A percentile compares a stretch with the other conserved stretches of the same genome.
phyloP scores from a whole-genome alignment of 2,329 filamentous ascomycete genomes.

The Colletotrichum eleusines region DNA sequence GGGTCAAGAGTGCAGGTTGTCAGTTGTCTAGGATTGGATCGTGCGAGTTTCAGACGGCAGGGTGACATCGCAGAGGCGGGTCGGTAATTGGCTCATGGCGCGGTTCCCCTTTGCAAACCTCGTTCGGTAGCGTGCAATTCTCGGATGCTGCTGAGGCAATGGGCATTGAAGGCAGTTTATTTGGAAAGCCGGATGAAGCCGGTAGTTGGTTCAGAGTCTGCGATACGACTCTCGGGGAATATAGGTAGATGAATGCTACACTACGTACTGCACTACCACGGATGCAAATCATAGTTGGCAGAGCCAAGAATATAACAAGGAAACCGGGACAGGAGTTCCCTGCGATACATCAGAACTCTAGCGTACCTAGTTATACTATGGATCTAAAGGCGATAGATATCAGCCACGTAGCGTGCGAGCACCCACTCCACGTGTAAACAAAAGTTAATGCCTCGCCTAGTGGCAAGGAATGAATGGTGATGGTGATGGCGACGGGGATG shows the following conservation, averaged over 20 bases:
- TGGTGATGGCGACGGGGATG: not conserved
- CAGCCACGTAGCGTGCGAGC: no score
- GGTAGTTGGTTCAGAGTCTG: not conserved
- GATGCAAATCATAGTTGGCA: not conserved
- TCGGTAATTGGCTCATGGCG: conserved; percentile 21
- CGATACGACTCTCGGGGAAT: no score
- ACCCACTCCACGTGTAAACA: no score
- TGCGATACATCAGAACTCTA: not conserved
- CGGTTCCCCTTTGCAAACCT: not conserved
- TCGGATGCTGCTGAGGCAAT: conserved; percentile 1
- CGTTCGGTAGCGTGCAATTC: not conserved
- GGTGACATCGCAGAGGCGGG: conserved; percentile 12
- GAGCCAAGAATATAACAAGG: not conserved
- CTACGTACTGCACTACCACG: no score
- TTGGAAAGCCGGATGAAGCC: not conserved
- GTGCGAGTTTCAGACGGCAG: conserved; percentile 36
- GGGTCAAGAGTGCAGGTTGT: not conserved
- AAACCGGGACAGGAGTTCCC: conserved; percentile 13
- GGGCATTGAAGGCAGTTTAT: conserved; percentile 20
- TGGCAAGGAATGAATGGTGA: no score
- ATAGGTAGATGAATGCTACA: not conserved
- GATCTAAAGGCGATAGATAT: no score
- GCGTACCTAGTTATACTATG: no score
- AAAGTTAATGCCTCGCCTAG: not conserved
- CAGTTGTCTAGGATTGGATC: not conserved